Conservation (phyloP, 2,329 filamentous ascomycete species). For the Cytospora piceicola region DNA sequence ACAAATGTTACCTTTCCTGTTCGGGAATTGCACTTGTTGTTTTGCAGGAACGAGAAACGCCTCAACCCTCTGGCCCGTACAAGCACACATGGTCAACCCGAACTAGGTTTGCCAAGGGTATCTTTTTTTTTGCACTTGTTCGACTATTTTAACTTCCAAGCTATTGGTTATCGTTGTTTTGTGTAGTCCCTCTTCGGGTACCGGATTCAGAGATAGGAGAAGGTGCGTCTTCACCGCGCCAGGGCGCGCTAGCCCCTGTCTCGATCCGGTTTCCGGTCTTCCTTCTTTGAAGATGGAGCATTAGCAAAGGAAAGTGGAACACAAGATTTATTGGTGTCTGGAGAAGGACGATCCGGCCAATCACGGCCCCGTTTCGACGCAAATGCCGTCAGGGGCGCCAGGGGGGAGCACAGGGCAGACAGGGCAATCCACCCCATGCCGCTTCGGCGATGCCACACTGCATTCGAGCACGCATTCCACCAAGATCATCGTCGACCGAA, state of each 20-base stretch:
- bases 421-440: constrained; percentile 17
- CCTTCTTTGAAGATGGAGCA: constrained; percentile 16
- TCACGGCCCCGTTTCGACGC: constrained; percentile 15
- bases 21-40: not conserved
- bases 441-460: constrained; percentile 26
- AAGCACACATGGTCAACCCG: not conserved
- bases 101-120: not conserved
- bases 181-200: not conserved
- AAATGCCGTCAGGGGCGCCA: constrained; percentile 26
- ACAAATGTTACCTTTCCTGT: not conserved
- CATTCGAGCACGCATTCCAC: constrained; percentile 8
- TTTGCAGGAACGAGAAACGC: not conserved
- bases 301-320: constrained; percentile 20
- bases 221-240: constrained; percentile 2
- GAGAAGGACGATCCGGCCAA: constrained; percentile 7
- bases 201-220: not conserved
- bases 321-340: constrained; percentile 21
- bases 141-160: not conserved
- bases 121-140: not conserved
- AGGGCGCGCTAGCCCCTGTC: constrained; percentile 23
- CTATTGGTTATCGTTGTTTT: not conserved
- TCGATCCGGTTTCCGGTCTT: constrained; percentile 22
- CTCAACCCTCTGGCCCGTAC: not conserved
- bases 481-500: constrained; percentile 2
- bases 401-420: constrained; percentile 7